phyloP scores from a whole-genome alignment of 768 basidiomycete species.

The Boletales sp. region DNA sequence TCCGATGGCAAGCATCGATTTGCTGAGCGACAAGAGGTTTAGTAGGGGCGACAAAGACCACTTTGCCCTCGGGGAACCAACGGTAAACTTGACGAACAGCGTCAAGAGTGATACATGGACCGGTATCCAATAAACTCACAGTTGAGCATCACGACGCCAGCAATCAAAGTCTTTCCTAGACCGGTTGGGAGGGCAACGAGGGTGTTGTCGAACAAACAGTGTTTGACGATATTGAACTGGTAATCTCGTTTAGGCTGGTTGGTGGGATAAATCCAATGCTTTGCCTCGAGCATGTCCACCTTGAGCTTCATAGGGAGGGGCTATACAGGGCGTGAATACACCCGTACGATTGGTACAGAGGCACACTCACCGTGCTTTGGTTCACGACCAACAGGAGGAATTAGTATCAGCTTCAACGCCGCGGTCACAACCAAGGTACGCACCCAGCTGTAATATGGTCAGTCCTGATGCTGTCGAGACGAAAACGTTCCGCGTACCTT shows the following conservation, averaged over 20 bases:
- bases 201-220: constrained; percentile 87
- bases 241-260: constrained; percentile 89
- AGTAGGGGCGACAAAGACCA: constrained; percentile 94
- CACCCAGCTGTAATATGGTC: constrained; percentile 47
- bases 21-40: constrained; percentile 97
- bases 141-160: constrained; percentile 94
- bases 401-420: constrained; percentile 3
- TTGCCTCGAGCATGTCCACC: constrained; percentile 72
- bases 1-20: constrained; percentile 86
- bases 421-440: constrained; percentile 23
- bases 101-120: constrained; percentile 1
- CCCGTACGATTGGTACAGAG: background rate
- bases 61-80: constrained; percentile 90
- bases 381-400: constrained; percentile 1
- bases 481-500: constrained; percentile 43
- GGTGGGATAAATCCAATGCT: constrained; percentile 88
- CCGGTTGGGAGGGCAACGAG: constrained; percentile 95
- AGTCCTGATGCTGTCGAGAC: constrained; percentile 1
- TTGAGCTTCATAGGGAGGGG: constrained; percentile 73
- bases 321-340: constrained; percentile 32
- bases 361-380: constrained; percentile 29
- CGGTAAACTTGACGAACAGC: constrained; percentile 60
- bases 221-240: constrained; percentile 88
- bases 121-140: constrained; percentile 45
- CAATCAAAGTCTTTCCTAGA: constrained; percentile 96